Conservation (phyloP, 192 early-diverging fungal genomes). For the Powellomyces hirtus region DNA sequence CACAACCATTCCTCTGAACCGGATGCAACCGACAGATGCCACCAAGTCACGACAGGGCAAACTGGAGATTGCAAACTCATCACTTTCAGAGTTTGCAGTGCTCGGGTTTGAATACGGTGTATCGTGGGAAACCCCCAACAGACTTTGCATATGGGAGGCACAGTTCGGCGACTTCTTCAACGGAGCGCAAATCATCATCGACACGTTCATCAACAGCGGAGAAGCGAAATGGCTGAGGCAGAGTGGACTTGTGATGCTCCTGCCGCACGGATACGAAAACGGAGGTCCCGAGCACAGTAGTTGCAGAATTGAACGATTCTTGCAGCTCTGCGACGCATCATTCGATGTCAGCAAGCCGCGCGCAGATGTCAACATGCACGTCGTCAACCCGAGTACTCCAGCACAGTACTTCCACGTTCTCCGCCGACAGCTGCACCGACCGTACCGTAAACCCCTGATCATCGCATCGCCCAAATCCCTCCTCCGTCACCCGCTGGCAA, state of each 20-base stretch:
- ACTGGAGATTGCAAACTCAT: conserved; percentile 88
- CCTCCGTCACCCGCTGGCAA: conserved; percentile 52
- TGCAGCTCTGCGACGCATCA: conserved; percentile 85
- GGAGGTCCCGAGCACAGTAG: conserved; percentile 94
- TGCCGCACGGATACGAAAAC: conserved; percentile 95
- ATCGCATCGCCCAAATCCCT: conserved; percentile 62
- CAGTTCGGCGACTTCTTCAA: conserved; percentile 99
- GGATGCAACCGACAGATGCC: not conserved
- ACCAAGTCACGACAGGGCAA: conserved; percentile 45
- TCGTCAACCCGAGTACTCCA: conserved; percentile 85
- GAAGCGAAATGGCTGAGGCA: conserved; percentile 96
- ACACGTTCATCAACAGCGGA: conserved; percentile 83
- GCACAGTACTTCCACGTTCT: conserved; percentile 95
- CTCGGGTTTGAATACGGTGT: conserved; percentile 95
- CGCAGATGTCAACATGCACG: conserved; percentile 89
- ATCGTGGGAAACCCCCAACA: conserved; percentile 83
- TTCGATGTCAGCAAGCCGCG: conserved; percentile 62
- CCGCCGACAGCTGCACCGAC: conserved; percentile 67
- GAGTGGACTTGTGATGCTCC: conserved; percentile 84
- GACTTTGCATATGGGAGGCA: conserved; percentile 93
- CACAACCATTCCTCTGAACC: conserved; percentile 84
- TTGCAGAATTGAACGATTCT: conserved; percentile 88
- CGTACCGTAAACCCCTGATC: conserved; percentile 92
- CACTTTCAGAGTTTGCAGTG: conserved; percentile 91
- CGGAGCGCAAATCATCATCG: conserved; percentile 91